Evolutionary conservation across 192 early-diverging fungal genomes (phyloP).

Genomic region (Coemansia sp.): DNA sequence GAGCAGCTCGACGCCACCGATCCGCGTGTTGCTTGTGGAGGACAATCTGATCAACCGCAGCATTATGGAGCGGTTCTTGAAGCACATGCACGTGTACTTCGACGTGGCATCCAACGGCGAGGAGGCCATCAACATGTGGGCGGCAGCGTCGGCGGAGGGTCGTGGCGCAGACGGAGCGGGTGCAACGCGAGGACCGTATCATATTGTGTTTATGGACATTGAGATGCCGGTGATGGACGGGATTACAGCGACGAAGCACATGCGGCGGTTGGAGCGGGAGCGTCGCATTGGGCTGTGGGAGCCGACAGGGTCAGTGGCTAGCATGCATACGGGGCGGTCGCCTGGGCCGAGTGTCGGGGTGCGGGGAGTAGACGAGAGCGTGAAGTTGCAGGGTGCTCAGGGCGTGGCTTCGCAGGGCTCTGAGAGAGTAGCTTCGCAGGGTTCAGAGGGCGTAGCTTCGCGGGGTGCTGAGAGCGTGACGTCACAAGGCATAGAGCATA

Average conservation of each 20-base stretch:
- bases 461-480: not conserved
- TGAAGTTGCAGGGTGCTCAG: not conserved
- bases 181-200: constrained; percentile 48
- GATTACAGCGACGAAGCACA: constrained; percentile 78
- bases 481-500: not conserved
- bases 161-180: constrained; percentile 3
- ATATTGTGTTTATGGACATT: constrained; percentile 83
- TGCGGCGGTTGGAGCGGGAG: constrained; percentile 65
- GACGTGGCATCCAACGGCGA: constrained; percentile 78
- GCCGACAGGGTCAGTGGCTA: constrained; percentile 61
- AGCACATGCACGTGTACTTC: constrained; percentile 67
- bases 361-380: too few relatives aligned
- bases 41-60: constrained; percentile 76
- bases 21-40: constrained; percentile 81
- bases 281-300: constrained; percentile 51
- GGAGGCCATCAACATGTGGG: constrained; percentile 82
- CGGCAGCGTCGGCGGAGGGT: constrained; percentile 37
- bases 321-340: constrained; percentile 77
- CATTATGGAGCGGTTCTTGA: constrained; percentile 72
- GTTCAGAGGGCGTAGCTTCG: not conserved
- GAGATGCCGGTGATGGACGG: constrained; percentile 91
- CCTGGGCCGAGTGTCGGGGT: constrained; percentile 16
- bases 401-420: not conserved
- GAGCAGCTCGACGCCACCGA: constrained; percentile 32
- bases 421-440: not conserved